Percentiles rank a stretch among this genome's conserved stretches.
phyloP scores from a whole-genome alignment of 805 yeast species.

The Metschnikowia proteae region DNA sequence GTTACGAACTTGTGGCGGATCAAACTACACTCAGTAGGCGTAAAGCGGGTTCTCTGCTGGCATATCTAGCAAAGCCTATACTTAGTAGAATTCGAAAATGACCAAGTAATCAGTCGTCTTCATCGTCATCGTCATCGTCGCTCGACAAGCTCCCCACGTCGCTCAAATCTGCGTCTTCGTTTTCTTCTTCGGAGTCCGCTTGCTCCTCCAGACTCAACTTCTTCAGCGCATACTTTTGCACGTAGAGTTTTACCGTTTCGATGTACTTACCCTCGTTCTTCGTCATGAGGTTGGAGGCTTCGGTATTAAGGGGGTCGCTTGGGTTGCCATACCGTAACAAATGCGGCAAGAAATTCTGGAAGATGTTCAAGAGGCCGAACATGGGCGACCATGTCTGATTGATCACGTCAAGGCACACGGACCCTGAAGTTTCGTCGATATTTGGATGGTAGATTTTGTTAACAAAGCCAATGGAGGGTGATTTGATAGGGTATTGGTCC shows the following conservation, averaged over 20 bases:
- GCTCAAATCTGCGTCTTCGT: slow-evolving; percentile 43
- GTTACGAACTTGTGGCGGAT: not conserved
- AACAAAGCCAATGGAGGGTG: slow-evolving; percentile 92
- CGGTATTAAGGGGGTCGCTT: slow-evolving; percentile 87
- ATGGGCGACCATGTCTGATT: slow-evolving; percentile 98
- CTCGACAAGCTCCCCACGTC: slow-evolving; percentile 49
- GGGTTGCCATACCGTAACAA: slow-evolving; percentile 89
- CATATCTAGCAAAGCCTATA: not conserved
- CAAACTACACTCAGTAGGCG: not conserved
- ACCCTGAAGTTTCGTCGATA: slow-evolving; percentile 85
- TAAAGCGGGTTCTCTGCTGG: not conserved
- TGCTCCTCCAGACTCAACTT: slow-evolving; percentile 40
- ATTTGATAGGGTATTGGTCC: slow-evolving; percentile 90
- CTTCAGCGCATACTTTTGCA: slow-evolving; percentile 54
- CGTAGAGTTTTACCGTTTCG: slow-evolving; percentile 68
- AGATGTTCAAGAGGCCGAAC: slow-evolving; percentile 87
- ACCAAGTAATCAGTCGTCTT: not conserved
- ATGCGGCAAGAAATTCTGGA: slow-evolving; percentile 92
- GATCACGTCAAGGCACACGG: slow-evolving; percentile 93
- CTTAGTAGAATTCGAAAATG: not conserved
- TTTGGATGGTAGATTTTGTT: slow-evolving; percentile 94
- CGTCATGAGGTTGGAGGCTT: slow-evolving; percentile 77
- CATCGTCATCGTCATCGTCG: slow-evolving; percentile 34
- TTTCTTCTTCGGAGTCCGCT: slow-evolving; percentile 29
- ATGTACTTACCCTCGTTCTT: slow-evolving; percentile 65